These are phyloP conservation scores for Fusarium tuaranense DNA, from an alignment of 2,329 filamentous ascomycete genomes.

Conservation along the genomic window DNA sequence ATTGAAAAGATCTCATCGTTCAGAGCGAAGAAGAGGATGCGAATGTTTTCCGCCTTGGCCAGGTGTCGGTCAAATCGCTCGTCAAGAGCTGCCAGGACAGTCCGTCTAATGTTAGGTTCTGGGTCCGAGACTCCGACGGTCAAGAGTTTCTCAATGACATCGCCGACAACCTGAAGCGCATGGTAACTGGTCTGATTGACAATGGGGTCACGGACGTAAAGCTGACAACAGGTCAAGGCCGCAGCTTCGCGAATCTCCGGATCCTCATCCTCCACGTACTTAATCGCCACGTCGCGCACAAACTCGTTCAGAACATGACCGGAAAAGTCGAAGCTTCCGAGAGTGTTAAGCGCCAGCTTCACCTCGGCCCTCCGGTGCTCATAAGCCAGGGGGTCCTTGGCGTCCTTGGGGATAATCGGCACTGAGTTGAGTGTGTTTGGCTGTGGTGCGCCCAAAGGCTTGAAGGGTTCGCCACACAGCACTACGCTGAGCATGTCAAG, in stretches of 20 bases:
- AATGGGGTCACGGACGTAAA: slow-evolving; percentile 96
- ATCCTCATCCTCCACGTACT: slow-evolving; percentile 97
- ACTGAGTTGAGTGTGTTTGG: slow-evolving; percentile 83
- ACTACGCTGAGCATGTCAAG: slow-evolving; percentile 96
- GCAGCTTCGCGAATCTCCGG: slow-evolving; percentile 93
- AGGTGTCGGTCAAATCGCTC: slow-evolving; percentile 95
- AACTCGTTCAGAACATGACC: slow-evolving; percentile 97
- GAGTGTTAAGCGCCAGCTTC: slow-evolving; percentile 90
- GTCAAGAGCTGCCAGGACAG: slow-evolving; percentile 89
- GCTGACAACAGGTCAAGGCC: slow-evolving; percentile 95
- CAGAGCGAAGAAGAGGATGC: slow-evolving; percentile 92
- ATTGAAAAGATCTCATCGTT: slow-evolving; percentile 96
- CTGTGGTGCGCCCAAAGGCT: slow-evolving; percentile 90
- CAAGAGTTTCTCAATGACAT: slow-evolving; percentile 96
- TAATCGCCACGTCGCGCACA: slow-evolving; percentile 96
- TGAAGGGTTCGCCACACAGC: slow-evolving; percentile 90
- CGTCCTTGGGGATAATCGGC: slow-evolving; percentile 87
- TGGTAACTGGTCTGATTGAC: slow-evolving; percentile 98
- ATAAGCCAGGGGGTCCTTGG: slow-evolving; percentile 84
- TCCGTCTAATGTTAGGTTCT: slow-evolving; percentile 87
- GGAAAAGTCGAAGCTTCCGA: slow-evolving; percentile 97
- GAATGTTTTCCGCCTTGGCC: slow-evolving; percentile 97
- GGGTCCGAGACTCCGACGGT: slow-evolving; percentile 95
- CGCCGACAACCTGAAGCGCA: slow-evolving; percentile 95
- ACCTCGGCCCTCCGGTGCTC: slow-evolving; percentile 88